Evolutionary conservation across 164 flowering plant genomes (phyloP), one percentile per base, ranked within the genome.

Genomic region (Pachysandra terminalis): DNA sequence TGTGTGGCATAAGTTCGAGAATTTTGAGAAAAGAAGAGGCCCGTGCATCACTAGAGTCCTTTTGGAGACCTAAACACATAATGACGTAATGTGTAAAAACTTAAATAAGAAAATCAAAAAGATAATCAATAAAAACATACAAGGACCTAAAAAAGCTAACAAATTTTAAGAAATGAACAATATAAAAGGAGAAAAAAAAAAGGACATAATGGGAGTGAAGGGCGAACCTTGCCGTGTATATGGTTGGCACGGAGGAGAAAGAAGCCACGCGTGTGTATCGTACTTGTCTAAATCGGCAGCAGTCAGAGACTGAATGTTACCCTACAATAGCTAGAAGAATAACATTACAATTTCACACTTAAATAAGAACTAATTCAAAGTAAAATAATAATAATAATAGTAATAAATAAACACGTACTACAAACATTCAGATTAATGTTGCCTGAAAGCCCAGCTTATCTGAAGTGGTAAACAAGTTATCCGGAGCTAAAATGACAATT

Each of bases 241-340:
- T 9, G 99, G 99, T 71, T 95, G 99, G 75, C 99, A 95, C 61
- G 99, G 99, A 71, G 99, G 97, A 64, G 97, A 92, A 57, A 95
- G 87, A 63, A 95, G 91, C 99, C 99, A 95, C 5, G 81, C 93
- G 70, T 90, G 75, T 22, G 97, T 97, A 59, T 73, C 70, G 65
- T 87, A 89, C 25, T 80, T 82, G 79, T 92, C 97, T 26, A 95
- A 84, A 63, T 89, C 96, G 71, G 81, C 83, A 54, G 90, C 94
- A 70, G 83, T 92, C 75, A 95, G 80, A 76, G 75, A 84, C 77
- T 92, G 94, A 71, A 95, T 92, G 64, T 95, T 95, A 22, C 97
- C 94, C 98, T 91, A 71, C 22, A 28, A 57, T 40, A 67, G 70
- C 58, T 19, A 68, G 10, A 10, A 52, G 15, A 51, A 25, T 55